Evolutionary conservation across 2,329 filamentous ascomycete species (phyloP).

Genomic region (Talaromyces albobiverticillius): DNA sequence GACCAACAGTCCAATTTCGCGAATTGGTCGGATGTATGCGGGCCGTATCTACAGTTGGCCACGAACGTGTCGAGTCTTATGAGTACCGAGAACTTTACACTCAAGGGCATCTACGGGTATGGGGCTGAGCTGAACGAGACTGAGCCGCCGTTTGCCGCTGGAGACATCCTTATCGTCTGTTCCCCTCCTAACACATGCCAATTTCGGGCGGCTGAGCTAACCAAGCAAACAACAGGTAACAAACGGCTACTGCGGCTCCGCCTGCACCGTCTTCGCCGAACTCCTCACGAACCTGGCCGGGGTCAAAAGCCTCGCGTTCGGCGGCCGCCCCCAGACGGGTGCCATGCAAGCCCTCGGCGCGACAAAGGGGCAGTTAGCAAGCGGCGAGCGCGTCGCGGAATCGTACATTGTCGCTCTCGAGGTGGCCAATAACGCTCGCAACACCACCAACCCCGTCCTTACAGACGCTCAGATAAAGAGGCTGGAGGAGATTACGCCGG

Average conservation of each 20-base stretch:
- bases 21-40: constrained; percentile 40
- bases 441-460: not conserved
- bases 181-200: no score
- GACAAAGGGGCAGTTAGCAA: not conserved
- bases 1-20: constrained; percentile 25
- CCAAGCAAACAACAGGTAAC: not conserved
- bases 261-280: constrained; percentile 24
- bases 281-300: not conserved
- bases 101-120: not conserved
- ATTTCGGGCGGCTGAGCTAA: no score
- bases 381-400: not conserved
- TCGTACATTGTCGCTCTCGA: not conserved
- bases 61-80: constrained; percentile 19
- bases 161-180: not conserved
- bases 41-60: constrained; percentile 25
- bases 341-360: not conserved
- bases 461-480: not conserved
- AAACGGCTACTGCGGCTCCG: constrained; percentile 12
- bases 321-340: not conserved
- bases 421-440: not conserved
- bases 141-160: not conserved
- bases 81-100: not conserved
- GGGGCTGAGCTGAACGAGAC: not conserved
- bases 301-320: not conserved
- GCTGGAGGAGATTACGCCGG: not conserved